phyloP scores from a whole-genome alignment of 352 stramenopile species.

The Globisporangium perplexum region DNA sequence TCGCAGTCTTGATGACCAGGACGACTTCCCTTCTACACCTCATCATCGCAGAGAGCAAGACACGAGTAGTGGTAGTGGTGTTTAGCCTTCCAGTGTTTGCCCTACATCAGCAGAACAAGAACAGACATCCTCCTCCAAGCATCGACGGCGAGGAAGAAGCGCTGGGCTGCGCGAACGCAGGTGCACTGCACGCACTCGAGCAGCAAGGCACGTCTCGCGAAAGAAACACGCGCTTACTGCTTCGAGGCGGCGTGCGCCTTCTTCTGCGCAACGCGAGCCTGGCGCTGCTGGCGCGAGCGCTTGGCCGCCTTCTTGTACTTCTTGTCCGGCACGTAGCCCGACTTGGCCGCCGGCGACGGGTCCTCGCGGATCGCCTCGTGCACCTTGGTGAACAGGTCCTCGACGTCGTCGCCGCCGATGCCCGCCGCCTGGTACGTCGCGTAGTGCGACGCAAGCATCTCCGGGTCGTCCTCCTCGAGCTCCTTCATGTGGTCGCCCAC shows the following conservation, averaged over 20 bases:
- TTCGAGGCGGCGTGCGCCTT: conserved; percentile 90
- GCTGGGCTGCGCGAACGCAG: background rate
- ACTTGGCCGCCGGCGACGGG: conserved; percentile 91
- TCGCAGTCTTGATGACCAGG: no score
- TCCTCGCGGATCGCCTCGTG: conserved; percentile 98
- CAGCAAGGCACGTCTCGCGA: background rate
- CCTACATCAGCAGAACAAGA: conserved; percentile 1
- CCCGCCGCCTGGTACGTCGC: conserved; percentile 93
- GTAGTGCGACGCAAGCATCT: conserved; percentile 97
- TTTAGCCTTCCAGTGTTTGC: conserved; percentile 18
- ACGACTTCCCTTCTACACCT: no score
- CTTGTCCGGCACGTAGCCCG: conserved; percentile 88
- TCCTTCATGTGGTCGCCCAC: conserved; percentile 99
- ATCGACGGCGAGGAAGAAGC: no score
- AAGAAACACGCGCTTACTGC: conserved; percentile 22
- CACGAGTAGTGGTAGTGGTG: conserved; percentile 9
- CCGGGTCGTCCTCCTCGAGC: conserved; percentile 98
- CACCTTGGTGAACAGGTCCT: conserved; percentile 91
- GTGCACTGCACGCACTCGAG: background rate
- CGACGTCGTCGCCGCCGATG: conserved; percentile 90
- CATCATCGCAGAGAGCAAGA: background rate
- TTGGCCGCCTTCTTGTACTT: conserved; percentile 93
- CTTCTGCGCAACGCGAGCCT: conserved; percentile 95
- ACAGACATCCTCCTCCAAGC: background rate
- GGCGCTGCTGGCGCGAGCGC: conserved; percentile 93